Base-by-base conservation (phyloP, 257 asterid species). In the Petunia axillaris region DNA sequence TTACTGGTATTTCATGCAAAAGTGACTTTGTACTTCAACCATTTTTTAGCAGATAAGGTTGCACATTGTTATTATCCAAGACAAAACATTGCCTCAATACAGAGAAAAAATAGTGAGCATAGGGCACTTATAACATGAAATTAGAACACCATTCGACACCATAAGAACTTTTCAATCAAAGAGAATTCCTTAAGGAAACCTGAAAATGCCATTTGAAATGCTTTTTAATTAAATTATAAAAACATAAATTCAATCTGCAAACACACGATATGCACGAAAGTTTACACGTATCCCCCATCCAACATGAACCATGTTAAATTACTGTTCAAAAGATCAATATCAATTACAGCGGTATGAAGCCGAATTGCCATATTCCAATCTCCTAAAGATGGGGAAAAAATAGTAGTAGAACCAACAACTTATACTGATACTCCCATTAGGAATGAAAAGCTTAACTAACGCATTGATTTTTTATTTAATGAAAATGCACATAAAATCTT, bases 201-300 rank as follows among this genome's bases (percentile, higher is more conserved):
- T 16, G 39, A 59, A 35, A 71, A 71, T 48, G 40, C 8, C 77
- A 48, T 25, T 71, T 71, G 11, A 71, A 71, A 48, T 71, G 43
- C 25, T 48, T 35, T 71, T 48, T 46, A 5, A 25, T 25, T 25
- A 25, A 25, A 25, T 25, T 53, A 11, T 41, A 10, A 41, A 46
- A 38, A 41, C 25, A 85, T 14, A 52, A 36, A 25, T 25, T 25
- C 57, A 77, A 48, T 25, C 41, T 25, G 44, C 14, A 36, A 41
- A 62, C 41, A 62, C 67, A 8, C n/a, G 77, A 71, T 44, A 44
- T 2, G 6, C 44, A 16, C 6, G 36, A 59, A 40, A 11, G 41
- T 58, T 77, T 87, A 92, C 99, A 25, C 25, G 25, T 25, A 25
- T 25, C 25, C 25, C 25, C 25, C 25, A 25, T 25, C 25, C 25